Base-by-base conservation (phyloP, 2,329 filamentous ascomycete genomes). In the Knoxdaviesia capensis region DNA sequence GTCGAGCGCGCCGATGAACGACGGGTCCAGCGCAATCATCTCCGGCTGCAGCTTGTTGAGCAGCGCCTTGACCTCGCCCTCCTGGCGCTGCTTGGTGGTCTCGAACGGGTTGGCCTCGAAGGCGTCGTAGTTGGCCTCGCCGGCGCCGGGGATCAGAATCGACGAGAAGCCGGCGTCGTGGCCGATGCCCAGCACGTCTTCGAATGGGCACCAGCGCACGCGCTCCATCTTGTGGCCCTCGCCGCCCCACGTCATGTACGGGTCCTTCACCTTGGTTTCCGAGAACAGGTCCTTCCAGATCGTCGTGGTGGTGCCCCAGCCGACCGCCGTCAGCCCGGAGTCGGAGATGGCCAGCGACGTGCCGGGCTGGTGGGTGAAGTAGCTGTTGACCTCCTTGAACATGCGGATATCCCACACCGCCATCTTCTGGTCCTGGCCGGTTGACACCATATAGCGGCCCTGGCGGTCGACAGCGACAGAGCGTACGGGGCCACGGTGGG, bases 31-130 rank as follows among this genome's bases (percentile, higher is more conserved):
- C 1, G 85, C 83, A 48, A 98, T 98, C 85, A 96, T 98, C 55
- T 94, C 88, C 4, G 90, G 88, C 53, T 87, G 77, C 39, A 98
- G 68, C 65, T 98, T 98, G 68, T 92, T 93, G 51, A 98, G 74
- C 48, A 98, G 68, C 8, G 73, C 68, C 64, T 82, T 85, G 57
- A 98, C 86, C 60, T 98, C 90, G 41, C 72, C 71, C 60, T 98
- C 90, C 59, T 92, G 87, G 52, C 90, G 75, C 63, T 96, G 87
- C 62, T 90, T 92, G 53, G 68, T 71, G 42, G 80, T 94, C 63
- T 96, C 90, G 69, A 88, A 96, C 33, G 90, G 90, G 65, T 98
- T 98, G 51, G 78, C 69, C 59, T 98, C 90, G 42, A 94, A 66
- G 3, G 86, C 82, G 58, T 98, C 90, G 56, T 83, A 94, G 69